A percentile compares a stretch with the other conserved stretches of the same genome.
Evolutionary conservation across 768 basidiomycete genomes (phyloP).

Genomic region (Epithele typhae): DNA sequence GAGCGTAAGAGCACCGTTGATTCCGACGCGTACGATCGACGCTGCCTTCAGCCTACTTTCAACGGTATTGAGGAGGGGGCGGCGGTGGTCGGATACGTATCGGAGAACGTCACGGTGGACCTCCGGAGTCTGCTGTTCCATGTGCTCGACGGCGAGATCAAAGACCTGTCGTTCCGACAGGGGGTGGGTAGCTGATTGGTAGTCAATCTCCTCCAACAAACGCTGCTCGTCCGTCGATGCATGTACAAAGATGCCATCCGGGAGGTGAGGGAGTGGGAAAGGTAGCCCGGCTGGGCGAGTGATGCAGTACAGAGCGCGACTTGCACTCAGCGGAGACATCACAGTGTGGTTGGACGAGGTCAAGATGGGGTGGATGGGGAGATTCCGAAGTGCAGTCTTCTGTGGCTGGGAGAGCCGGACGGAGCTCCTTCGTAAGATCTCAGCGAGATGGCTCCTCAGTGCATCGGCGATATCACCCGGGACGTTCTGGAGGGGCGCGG

Average conservation of each 20-base stretch:
- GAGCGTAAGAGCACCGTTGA: neutral
- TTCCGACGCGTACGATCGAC: conserved; percentile 3
- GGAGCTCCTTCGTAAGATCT: no score
- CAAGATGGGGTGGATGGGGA: conserved; percentile 5
- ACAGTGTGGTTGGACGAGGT: no score
- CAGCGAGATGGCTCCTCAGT: no score
- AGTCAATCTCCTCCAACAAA: conserved; percentile 3
- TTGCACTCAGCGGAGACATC: no score
- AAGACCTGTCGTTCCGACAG: neutral
- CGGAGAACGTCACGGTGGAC: no score
- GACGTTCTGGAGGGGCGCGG: neutral
- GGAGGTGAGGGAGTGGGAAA: neutral
- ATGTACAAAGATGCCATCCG: neutral
- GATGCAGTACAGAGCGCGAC: no score
- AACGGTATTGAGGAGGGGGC: no score
- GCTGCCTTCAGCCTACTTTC: neutral
- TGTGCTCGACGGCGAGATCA: no score
- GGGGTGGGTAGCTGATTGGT: neutral
- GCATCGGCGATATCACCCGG: neutral
- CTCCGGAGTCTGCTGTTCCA: no score
- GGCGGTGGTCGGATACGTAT: no score
- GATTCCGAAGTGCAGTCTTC: neutral
- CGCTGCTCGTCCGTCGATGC: neutral
- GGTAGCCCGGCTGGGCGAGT: no score
- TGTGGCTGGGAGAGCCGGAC: neutral